Conservation (phyloP, 73 alveolate species). For the Paramecium pentaurelia region DNA sequence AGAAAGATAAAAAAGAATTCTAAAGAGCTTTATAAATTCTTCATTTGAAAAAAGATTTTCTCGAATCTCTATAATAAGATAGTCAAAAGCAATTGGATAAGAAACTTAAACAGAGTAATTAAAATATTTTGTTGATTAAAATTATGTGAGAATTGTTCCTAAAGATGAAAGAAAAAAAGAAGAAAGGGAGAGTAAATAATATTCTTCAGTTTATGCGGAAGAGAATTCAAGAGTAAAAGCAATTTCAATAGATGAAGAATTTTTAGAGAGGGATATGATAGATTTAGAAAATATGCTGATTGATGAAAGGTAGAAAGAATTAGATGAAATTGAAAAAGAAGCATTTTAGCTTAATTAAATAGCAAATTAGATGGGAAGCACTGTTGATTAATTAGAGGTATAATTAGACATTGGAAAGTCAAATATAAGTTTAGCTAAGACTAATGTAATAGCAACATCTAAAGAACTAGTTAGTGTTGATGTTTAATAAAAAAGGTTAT, state of each 20-base stretch:
- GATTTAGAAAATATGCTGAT: constrained; percentile 7
- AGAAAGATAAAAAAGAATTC: neutral
- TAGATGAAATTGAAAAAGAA: neutral
- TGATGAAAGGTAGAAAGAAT: neutral
- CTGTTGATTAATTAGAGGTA: neutral
- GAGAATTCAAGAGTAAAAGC: neutral
- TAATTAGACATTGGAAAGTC: neutral
- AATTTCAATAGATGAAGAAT: neutral
- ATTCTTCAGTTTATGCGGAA: neutral
- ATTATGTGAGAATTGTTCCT: neutral
- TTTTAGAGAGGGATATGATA: neutral
- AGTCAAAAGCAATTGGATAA: neutral
- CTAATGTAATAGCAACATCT: neutral
- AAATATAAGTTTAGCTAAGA: neutral
- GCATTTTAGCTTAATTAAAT: neutral
- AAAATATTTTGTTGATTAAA: neutral
- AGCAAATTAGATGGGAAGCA: neutral
- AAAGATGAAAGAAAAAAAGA: neutral
- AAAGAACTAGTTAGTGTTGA: neutral
- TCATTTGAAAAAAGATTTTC: neutral
- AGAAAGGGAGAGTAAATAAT: neutral
- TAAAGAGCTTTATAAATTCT: neutral
- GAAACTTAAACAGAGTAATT: neutral
- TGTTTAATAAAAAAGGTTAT: neutral
- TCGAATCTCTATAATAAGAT: neutral